phyloP scores from a whole-genome alignment of 495 filamentous ascomycete genomes.

The Talaromyces nanjingensis region DNA sequence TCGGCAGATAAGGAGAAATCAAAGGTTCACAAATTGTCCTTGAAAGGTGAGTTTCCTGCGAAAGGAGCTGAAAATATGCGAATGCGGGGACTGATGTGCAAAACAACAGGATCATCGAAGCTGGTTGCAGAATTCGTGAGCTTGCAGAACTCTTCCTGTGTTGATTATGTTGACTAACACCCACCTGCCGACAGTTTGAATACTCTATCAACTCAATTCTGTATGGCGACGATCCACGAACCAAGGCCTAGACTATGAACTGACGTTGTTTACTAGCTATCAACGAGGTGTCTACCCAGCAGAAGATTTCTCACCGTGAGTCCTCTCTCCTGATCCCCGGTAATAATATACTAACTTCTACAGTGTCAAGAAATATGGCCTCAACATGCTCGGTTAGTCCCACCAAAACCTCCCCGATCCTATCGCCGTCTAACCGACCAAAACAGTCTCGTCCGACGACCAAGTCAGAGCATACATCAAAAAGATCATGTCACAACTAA shows the following conservation, averaged over 20 bases:
- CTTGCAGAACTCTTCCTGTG: conserved; percentile 10
- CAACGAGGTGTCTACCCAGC: conserved; percentile 96
- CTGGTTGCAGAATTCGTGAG: conserved; percentile 90
- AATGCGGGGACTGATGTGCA: conserved; percentile 14
- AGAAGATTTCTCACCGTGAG: conserved; percentile 91
- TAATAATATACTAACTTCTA: conserved; percentile 3
- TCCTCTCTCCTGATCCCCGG: conserved; percentile 6
- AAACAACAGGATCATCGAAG: conserved; percentile 62
- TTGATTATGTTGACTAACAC: neutral
- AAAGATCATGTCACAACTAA: conserved; percentile 94
- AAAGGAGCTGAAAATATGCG: neutral
- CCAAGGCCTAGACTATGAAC: neutral
- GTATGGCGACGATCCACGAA: conserved; percentile 26
- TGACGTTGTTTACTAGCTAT: conserved; percentile 47
- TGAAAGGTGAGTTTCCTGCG: conserved; percentile 59
- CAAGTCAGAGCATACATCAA: conserved; percentile 98
- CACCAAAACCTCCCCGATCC: neutral
- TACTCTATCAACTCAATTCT: conserved; percentile 95
- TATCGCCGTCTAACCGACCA: conserved; percentile 7
- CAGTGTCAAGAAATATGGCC: conserved; percentile 96
- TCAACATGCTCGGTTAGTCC: conserved; percentile 82
- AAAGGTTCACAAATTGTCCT: conserved; percentile 86
- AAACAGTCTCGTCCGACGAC: conserved; percentile 79
- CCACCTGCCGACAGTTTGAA: conserved; percentile 60
- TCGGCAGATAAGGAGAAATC: conserved; percentile 72